These are phyloP conservation scores for Phaeosphaeriaceae sp. DNA, from an alignment of 2,329 filamentous ascomycete genomes.

Conservation along the genomic window DNA sequence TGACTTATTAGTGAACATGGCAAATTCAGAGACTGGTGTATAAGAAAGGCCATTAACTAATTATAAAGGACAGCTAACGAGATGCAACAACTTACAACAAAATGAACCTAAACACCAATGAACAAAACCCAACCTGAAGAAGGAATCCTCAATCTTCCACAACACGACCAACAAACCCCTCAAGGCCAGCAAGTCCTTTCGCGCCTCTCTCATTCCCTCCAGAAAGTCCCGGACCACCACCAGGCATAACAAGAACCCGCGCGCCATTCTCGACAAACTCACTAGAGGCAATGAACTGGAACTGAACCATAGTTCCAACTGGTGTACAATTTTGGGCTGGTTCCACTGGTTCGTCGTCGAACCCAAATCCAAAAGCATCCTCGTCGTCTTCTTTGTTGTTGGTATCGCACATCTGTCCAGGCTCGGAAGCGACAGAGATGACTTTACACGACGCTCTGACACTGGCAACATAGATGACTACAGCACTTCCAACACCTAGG, in stretches of 20 bases:
- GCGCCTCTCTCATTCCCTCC: constrained; percentile 61
- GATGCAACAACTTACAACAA: too few species aligned
- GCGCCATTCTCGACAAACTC: constrained; percentile 78
- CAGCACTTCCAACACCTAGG: constrained; percentile 70
- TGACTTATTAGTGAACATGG: too few species aligned
- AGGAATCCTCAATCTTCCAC: constrained; percentile 19
- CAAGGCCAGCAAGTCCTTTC: constrained; percentile 64
- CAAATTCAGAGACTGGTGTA: too few species aligned
- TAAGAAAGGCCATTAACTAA: too few species aligned
- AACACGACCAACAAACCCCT: constrained; percentile 74
- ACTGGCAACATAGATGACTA: constrained; percentile 87
- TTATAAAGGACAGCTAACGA: too few species aligned
- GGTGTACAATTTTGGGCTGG: constrained; percentile 16
- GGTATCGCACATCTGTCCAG: constrained; percentile 9
- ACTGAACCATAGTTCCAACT: constrained; percentile 58
- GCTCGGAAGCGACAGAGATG: constrained; percentile 53
- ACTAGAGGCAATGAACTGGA: constrained; percentile 71
- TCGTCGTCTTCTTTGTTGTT: constrained; percentile 32
- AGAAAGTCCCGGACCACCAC: constrained; percentile 65
- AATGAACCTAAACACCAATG: too few species aligned
- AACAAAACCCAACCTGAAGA: background rate
- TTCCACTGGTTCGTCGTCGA: constrained; percentile 55
- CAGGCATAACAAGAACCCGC: constrained; percentile 73
- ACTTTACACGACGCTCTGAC: constrained; percentile 82
- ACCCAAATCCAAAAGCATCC: constrained; percentile 64